Evolutionary conservation across 179 eudicot genomes (phyloP), one percentile per base, ranked within the genome.

Genomic region (Carnegiea gigantea): DNA sequence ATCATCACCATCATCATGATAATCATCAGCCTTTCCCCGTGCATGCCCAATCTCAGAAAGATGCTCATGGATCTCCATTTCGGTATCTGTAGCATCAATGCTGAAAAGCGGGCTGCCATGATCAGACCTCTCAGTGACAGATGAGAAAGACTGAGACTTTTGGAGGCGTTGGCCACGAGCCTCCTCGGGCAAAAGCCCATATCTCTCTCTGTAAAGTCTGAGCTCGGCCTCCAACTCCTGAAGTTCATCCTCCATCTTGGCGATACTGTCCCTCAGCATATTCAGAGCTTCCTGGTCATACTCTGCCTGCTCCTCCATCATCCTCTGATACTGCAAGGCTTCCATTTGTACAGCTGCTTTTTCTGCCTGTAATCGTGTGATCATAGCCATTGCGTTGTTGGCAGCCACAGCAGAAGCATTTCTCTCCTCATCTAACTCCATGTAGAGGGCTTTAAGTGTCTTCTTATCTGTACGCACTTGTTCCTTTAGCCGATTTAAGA

Each of bases 261-360:
- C 81, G 2, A 88, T 46, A 77, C 83, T 64, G 2, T 88, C 91
- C 75, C 81, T 85, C 75, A 86, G 5, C 79, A 81, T 76, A 21
- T 85, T 84, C 49, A 88, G 78, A 20, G 87, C 89, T 40, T 88
- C 91, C 64, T 86, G 86, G 70, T 88, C 91, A 77, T 88, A 88
- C 82, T 86, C 86, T 2, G 91, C 89, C 40, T 88, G 91, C 65
- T 88, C 91, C n/a, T 88, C 91, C 91, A 88, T 86, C 89, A 88
- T 88, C 23, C 91, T 85, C 59, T 86, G 91, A 64, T 88, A 88
- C 44, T 88, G 91, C 21, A 86, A 75, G 2, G 89, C 89, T n/a
- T 86, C 91, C 91, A 88, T 88, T 76, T 88, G 91, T 12, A 85
- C 89, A 15, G 91, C 85, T 0, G 91, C 89, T 38, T 88, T 88